Evolutionary conservation across 2,329 filamentous ascomycete species (phyloP), one percentile per base, ranked within the genome.

Genomic region (Colletotrichum simmondsii): DNA sequence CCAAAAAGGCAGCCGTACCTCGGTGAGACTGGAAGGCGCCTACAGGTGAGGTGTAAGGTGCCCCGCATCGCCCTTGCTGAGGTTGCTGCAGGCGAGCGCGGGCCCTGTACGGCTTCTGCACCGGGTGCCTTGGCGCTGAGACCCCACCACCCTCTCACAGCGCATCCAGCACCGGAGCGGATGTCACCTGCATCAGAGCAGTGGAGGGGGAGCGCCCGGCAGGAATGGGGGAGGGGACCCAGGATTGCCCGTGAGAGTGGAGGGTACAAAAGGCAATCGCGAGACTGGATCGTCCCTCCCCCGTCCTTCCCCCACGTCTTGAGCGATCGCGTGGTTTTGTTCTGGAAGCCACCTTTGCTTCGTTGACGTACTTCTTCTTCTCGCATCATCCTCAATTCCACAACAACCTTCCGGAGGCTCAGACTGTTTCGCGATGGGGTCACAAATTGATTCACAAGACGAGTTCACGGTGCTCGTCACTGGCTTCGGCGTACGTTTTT

Each of bases 381-480:
- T 12, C 46, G 5, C 60, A 35, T 46, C 46, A 24, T 32, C 6
- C 28, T 53, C 52, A 6, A 6, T 26, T 14, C 24, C 30, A 53
- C 7, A 12, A 42, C 16, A 19, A 12, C 32, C 12, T 12, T 8
- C 19, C 28, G 19, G n/a, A 24, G 52, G 16, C 11, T 14, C 19
- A n/a, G 16, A 6, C 7, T 42, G 11, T 10, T 19, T 32, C 68
- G 49, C 65, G 42, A 83, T 84, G 82, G 81, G 81, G n/a, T 84
- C 82, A 1, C 80, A 81, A 60, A 75, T 77, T 28, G 76, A 77
- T 56, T 77, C 81, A 22, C 78, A 83, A 63, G 84, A 89, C 53
- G 89, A 91, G 77, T 80, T 91, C 74, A 89, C 85, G 28, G 86
- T 92, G 70, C 83, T 91, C 72, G 87, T 92, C 75, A 92, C 90